Base-by-base conservation (phyloP, 208 protist species). In the Acanthamoeba healyi region DNA sequence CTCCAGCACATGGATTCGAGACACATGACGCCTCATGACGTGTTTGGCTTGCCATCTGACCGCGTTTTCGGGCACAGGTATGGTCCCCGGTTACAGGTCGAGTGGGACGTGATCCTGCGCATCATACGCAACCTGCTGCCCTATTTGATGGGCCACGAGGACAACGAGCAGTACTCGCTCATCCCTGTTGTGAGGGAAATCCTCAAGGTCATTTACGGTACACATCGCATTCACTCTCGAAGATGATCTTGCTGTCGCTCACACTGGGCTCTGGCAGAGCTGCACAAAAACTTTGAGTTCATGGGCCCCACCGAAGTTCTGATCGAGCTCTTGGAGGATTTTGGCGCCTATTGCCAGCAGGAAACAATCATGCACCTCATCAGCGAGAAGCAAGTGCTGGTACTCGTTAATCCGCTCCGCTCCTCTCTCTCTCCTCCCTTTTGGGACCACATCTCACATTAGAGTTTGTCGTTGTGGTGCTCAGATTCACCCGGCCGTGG, bases 81-180 rank as follows among this genome's bases (percentile, higher is more conserved):
- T 74, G 87, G 87, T 10, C 38, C 54, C n/a, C 51, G 38, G 0
- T 34, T 92, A n/a, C 87, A 94, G 74, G 95, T 90, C 0, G 95
- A 96, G 40, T 96, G 95, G 95, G 92, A 96, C 63, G 2, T 95
- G 6, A 67, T 96, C 9, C 77, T 96, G 46, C 10, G 92, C 24
- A 96, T 96, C 10, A 81, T 96, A 26, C 87, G 61, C 32, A 92
- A 74, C 6, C 32, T 92, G 34, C 29, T 61, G 0, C 51, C 51
- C 38, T 92, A 77, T n/a, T 26, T 92, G 26, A 40, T 51, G 36
- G 87, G 58, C 10, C 63, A 92, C 38, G 87, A 77, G 14, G 63
- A 49, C 32, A 74, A 92, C 58, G 87, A 74, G 46, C 61, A 79
- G 42, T 92, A 70, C n/a, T 92, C 87, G 24, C 40, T 92, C 56